phyloP scores from a whole-genome alignment of 2,329 filamentous ascomycete species.

The Acarospora socialis region DNA sequence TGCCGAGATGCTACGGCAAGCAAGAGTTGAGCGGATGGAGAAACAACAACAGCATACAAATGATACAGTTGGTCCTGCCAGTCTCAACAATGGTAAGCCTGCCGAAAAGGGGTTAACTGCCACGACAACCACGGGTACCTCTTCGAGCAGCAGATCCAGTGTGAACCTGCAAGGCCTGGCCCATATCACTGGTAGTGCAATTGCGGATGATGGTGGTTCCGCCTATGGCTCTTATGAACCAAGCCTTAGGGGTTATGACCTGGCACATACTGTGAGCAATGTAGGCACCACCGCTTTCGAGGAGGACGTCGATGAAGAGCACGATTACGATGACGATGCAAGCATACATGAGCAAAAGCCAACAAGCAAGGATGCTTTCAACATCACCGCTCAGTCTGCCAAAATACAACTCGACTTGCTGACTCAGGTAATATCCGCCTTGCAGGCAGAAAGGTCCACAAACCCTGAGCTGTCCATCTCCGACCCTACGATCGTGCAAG shows the following conservation, averaged over 20 bases:
- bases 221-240: constrained; percentile 42
- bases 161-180: constrained; percentile 37
- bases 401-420: constrained; percentile 86
- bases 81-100: constrained; percentile 20
- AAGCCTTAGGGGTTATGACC: constrained; percentile 36
- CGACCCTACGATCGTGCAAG: constrained; percentile 62
- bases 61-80: constrained; percentile 25
- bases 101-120: constrained; percentile 25
- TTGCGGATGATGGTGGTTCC: constrained; percentile 40
- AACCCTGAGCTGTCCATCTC: constrained; percentile 61
- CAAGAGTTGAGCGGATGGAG: constrained; percentile 59
- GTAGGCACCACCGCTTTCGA: constrained; percentile 38
- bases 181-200: constrained; percentile 32
- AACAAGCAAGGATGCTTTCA: constrained; percentile 81
- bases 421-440: constrained; percentile 67
- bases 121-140: constrained; percentile 21
- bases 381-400: constrained; percentile 91
- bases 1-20: constrained; percentile 61
- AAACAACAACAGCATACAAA: constrained; percentile 36
- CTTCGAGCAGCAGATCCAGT: constrained; percentile 28
- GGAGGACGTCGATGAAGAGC: constrained; percentile 49
- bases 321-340: constrained; percentile 67
- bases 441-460: constrained; percentile 55
- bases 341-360: constrained; percentile 60
- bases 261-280: constrained; percentile 35